A percentile compares a stretch with the other conserved stretches of the same genome.
Conservation (phyloP, 208 protist species). For the Wallacemonas rigidus region DNA sequence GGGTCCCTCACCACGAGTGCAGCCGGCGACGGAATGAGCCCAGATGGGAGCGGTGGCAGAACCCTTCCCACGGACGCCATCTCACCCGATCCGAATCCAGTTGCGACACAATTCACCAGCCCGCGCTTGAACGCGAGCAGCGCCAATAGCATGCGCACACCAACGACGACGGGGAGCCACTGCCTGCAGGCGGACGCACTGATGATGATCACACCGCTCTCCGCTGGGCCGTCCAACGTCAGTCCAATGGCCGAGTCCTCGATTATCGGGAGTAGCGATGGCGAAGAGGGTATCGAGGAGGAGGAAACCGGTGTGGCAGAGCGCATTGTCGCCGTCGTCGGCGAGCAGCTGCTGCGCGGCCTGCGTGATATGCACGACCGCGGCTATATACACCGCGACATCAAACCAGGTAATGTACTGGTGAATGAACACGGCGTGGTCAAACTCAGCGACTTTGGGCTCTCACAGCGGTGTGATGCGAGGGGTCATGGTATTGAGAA, state of each 20-base stretch:
- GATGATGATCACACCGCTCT: conserved; percentile 16
- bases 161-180: conserved; percentile 24
- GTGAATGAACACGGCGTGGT: conserved; percentile 93
- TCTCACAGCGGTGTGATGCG: conserved; percentile 72
- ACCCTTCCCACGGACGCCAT: neutral
- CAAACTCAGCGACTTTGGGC: conserved; percentile 97
- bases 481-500: conserved; percentile 29
- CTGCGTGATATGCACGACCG: conserved; percentile 86
- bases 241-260: neutral
- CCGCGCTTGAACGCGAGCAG: neutral
- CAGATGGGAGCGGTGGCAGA: neutral
- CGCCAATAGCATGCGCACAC: neutral
- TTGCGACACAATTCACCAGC: neutral
- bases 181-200: conserved; percentile 32
- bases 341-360: conserved; percentile 80
- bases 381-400: conserved; percentile 89
- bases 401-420: conserved; percentile 96
- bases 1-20: no score
- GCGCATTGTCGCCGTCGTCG: conserved; percentile 79
- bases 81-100: neutral
- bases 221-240: conserved; percentile 4
- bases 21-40: neutral
- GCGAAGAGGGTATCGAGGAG: conserved; percentile 29
- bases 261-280: conserved; percentile 2
- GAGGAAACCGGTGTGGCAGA: conserved; percentile 66